A percentile compares a stretch with the other conserved stretches of the same genome.
phyloP scores from a whole-genome alignment of 2,329 filamentous ascomycete species.

The Didymella keratinophila region DNA sequence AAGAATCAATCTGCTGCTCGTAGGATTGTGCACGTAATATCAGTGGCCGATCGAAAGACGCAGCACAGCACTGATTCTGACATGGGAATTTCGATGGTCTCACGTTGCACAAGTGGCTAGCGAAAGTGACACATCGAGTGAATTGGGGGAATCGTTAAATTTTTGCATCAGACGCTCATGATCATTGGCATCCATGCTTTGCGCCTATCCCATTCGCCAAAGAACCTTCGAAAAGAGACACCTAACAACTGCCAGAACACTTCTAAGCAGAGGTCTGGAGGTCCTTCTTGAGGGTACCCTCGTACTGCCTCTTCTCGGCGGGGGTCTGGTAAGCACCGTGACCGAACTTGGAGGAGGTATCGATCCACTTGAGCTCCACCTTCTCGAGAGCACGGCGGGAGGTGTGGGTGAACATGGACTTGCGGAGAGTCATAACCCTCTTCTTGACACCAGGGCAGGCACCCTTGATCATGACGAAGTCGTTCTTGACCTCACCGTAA shows the following conservation, averaged over 20 bases:
- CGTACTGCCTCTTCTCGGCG: conserved; percentile 96
- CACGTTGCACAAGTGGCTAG: not conserved
- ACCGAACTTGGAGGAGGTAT: conserved; percentile 99
- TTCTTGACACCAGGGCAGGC: conserved; percentile 98
- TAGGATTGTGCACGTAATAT: not conserved
- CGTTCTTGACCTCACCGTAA: conserved; percentile 99
- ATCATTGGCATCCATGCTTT: conserved; percentile 42
- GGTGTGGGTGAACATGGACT: conserved; percentile 98
- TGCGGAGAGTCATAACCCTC: conserved; percentile 97
- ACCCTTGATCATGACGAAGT: conserved; percentile 98
- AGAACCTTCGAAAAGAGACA: conserved; percentile 47
- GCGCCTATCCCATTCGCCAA: conserved; percentile 50
- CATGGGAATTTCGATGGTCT: not conserved
- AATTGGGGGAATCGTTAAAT: conserved; percentile 51
- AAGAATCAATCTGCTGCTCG: too few relatives aligned
- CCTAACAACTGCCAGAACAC: conserved; percentile 34
- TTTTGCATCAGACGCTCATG: conserved; percentile 45
- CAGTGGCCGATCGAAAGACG: not conserved
- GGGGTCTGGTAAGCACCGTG: conserved; percentile 99
- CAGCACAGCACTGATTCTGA: not conserved
- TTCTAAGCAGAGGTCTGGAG: conserved; percentile 64
- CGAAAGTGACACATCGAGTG: conserved; percentile 12
- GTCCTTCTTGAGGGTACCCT: conserved; percentile 99
- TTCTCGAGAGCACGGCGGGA: conserved; percentile 96
- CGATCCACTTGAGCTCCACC: conserved; percentile 99